These are phyloP conservation scores for Rubroshorea leprosula DNA, from an alignment of 345 rosid species.

Conservation along the genomic window DNA sequence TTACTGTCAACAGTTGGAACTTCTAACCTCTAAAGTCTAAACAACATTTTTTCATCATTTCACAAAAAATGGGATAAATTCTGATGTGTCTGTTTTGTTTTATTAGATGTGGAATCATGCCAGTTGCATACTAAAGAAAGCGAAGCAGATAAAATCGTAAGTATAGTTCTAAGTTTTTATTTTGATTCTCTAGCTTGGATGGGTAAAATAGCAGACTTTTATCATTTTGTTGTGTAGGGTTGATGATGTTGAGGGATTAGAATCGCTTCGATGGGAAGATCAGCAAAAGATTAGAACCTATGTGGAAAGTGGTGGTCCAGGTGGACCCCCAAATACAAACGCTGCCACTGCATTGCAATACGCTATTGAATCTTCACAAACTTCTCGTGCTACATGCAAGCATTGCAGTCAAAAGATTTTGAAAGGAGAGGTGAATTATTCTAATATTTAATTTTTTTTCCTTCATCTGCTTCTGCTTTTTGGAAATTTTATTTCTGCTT, in stretches of 20 bases:
- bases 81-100: conserved; percentile 16
- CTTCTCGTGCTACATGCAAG: conserved; percentile 81
- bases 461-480: background rate
- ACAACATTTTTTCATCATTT: background rate
- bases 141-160: conserved; percentile 72
- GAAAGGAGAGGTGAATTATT: conserved; percentile 68
- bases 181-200: background rate
- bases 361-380: conserved; percentile 71
- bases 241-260: conserved; percentile 89
- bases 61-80: background rate
- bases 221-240: conserved; percentile 30
- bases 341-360: conserved; percentile 31
- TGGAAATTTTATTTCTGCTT: background rate
- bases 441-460: background rate
- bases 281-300: conserved; percentile 72
- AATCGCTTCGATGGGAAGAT: conserved; percentile 94
- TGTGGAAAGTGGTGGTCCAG: conserved; percentile 37
- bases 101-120: conserved; percentile 94
- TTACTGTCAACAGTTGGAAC: too few species aligned
- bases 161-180: conserved; percentile 19
- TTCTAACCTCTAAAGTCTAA: too few species aligned
- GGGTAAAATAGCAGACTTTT: background rate
- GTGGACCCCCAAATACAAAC: conserved; percentile 9
- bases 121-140: conserved; percentile 62
- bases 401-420: conserved; percentile 61